phyloP scores from a whole-genome alignment of 305 asterid genomes.

The Euphrasia arctica region DNA sequence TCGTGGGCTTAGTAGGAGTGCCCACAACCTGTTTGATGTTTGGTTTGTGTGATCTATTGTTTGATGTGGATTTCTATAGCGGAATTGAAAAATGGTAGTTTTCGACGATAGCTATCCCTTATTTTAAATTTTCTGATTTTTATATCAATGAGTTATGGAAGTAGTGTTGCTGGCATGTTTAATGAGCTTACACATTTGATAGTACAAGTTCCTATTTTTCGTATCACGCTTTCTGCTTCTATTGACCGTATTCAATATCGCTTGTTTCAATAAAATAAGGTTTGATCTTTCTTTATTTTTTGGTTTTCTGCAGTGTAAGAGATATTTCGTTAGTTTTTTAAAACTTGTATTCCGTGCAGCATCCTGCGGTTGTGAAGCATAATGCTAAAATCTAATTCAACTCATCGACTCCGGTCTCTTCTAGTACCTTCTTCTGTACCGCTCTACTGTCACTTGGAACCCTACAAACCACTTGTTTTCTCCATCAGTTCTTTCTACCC shows the following conservation, averaged over 20 bases:
- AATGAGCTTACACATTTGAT: too few species aligned
- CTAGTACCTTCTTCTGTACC: neutral
- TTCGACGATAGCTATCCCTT: too few species aligned
- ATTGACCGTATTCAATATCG: neutral
- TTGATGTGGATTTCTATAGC: neutral
- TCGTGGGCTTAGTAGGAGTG: neutral
- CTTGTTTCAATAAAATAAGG: neutral
- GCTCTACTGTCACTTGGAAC: neutral
- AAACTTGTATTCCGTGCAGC: neutral
- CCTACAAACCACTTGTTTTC: neutral
- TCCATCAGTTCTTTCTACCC: neutral
- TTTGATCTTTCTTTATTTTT: neutral
- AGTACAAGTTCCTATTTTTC: too few species aligned
- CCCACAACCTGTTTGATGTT: conserved; percentile 7
- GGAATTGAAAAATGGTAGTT: too few species aligned
- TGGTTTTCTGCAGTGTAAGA: neutral
- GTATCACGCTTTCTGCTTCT: neutral
- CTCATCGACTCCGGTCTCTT: conserved; percentile 1
- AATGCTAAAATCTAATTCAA: conserved; percentile 8
- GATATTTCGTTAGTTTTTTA: neutral
- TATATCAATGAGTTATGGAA: neutral
- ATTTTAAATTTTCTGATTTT: too few species aligned
- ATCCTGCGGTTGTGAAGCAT: neutral
- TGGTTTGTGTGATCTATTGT: neutral
- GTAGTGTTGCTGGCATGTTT: neutral